phyloP scores from a whole-genome alignment of 805 yeast genomes.

The Ascoidea asiatica region DNA sequence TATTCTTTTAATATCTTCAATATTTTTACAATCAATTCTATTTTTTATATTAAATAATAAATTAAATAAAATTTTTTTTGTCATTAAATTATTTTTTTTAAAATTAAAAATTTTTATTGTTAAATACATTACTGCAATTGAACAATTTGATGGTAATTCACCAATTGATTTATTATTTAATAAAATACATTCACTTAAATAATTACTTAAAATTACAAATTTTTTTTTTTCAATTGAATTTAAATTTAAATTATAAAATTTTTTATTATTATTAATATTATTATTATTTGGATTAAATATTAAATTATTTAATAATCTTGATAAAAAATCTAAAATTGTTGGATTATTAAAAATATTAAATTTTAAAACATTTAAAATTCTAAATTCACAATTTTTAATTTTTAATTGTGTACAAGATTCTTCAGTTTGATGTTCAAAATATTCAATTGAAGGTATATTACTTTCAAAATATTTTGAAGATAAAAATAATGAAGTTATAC shows the following conservation, averaged over 20 bases:
- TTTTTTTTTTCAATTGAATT: neutral
- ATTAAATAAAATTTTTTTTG: no score
- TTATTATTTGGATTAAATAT: no score
- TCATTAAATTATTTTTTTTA: no score
- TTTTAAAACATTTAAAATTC: neutral
- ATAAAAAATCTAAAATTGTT: neutral
- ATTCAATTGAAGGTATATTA: slow-evolving; percentile 79
- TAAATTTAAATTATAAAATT: no score
- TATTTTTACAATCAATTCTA: no score
- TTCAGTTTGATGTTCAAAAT: neutral
- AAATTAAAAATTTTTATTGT: neutral
- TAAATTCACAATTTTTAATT: neutral
- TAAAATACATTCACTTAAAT: neutral
- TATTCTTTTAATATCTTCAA: no score
- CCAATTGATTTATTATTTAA: neutral
- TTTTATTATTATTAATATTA: no score
- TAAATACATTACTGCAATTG: neutral
- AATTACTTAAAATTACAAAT: no score
- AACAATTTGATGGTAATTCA: neutral
- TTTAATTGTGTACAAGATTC: neutral
- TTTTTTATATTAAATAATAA: no score
- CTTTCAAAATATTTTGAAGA: slow-evolving; percentile 96
- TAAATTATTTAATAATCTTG: neutral
- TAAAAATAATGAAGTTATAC: slow-evolving; percentile 85
- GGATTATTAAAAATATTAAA: neutral